Evolutionary conservation across 2,329 filamentous ascomycete genomes (phyloP), one percentile per base, ranked within the genome.

Genomic region (Fusarium paranaense): DNA sequence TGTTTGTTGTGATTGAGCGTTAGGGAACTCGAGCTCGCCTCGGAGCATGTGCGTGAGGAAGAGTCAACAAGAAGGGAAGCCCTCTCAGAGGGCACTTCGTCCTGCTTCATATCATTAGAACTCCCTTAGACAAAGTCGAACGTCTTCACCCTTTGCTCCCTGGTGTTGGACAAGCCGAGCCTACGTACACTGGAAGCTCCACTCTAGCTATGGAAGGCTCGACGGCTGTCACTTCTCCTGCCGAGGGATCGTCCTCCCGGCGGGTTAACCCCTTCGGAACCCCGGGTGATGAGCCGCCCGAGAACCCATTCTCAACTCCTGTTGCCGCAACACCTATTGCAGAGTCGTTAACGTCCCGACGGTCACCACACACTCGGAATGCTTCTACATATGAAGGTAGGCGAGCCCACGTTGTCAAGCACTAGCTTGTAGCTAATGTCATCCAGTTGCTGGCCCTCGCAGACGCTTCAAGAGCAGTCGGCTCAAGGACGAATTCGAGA

Each of bases 381-480:
- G 20, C 30, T 22, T 77, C 75, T 47, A 30, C 71, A 7, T 77
- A 70, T 54, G 75, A 68, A 14, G 32, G 75, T 76, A 30, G n/a
- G 69, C 61, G 1, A 20, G 13, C 8, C 14, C 9, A 2, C 1
- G 2, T 37, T 18, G 2, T 9, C 1, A 18, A 38, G 11, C 3
- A 16, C 9, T 33, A 11, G 0, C 2, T 38, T 45, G 4, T 20
- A 3, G 18, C 45, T 75, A 5, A 75, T 20, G 1, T 0, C 4
- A 8, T 20, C 5, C 20, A 77, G 69, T 40, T 0, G 11, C 63
- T n/a, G 67, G 66, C 0, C 60, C 66, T 3, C 5, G 87, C 85
- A 70, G 82, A 80, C 27, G 76, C 38, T 78, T 78, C 73, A 76
- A 69, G 56, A 78, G 76, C 14, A 78, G 76, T 32, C 73, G 74